Evolutionary conservation across 768 basidiomycete species (phyloP), one percentile per base, ranked within the genome.

Genomic region (Daedaleopsis sinensis): DNA sequence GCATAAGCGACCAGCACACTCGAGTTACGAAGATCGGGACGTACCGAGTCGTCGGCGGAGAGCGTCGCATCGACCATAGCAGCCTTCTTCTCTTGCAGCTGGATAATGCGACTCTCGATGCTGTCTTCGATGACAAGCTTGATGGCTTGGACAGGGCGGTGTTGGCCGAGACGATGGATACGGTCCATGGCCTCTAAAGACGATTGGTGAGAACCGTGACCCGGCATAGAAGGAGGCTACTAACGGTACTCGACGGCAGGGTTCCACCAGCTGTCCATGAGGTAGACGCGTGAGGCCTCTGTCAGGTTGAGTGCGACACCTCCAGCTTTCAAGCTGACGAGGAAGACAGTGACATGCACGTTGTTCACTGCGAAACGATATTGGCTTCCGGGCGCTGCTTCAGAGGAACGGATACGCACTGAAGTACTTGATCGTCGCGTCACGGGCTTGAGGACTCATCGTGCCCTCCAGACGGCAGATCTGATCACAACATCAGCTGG

Each of bases 201-300:
- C 47, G 21, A 12, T 24, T 15, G 10, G 47, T 49, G 21, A 49
- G 8, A 9, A 46, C 16, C 21, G 23, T 7, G 5, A 47, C 5
- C 44, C 13, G 35, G 32, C 44, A 50, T 39, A n/a, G n/a, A 18
- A 44, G 12, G 10, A 27, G 18, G 44, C 16, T 21, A 81, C 91
- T 77, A 72, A 92, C 91, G 90, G 69, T 83, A 93, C 77, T 92
- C 91, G 55, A 92, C 92, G n/a, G 94, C 94, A 8, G 96, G 96
- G 71, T 98, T 98, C 96, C 96, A 96, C 94, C 94, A 96, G 65
- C 90, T 92, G 72, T 96, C 96, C 94, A 98, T 96, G 69, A 97
- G 83, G 74, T 94, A 96, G 19, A 97, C 94, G 27, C 93, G 90
- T 37, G 92, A 94, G 0, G 95, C 95, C 72, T 93, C 93, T 0